Evolutionary conservation across 2,329 filamentous ascomycete genomes (phyloP).

Genomic region (Coniosporium tulheliwenetii): DNA sequence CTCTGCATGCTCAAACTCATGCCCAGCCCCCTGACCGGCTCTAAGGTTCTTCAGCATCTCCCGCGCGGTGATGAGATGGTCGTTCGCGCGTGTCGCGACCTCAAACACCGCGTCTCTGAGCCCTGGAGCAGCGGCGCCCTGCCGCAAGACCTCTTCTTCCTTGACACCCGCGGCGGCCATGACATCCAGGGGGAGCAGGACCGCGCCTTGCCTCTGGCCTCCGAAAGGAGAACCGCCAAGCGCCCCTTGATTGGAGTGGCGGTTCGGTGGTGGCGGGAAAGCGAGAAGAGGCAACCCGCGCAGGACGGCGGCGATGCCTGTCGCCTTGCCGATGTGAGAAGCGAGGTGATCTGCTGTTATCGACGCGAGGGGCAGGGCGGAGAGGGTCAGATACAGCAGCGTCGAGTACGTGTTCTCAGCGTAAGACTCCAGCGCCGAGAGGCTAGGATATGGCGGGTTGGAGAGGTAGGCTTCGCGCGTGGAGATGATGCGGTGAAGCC

Average conservation of each 20-base stretch:
- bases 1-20: constrained; percentile 79
- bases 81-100: constrained; percentile 85
- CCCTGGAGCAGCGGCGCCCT: constrained; percentile 62
- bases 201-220: constrained; percentile 37
- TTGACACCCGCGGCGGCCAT: constrained; percentile 70
- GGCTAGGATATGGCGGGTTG: constrained; percentile 62
- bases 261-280: constrained; percentile 48
- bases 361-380: constrained; percentile 62
- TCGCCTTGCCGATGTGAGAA: constrained; percentile 88
- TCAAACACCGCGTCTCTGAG: constrained; percentile 81
- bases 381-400: constrained; percentile 74
- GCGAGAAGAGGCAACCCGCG: constrained; percentile 80
- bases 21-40: constrained; percentile 57
- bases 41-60: constrained; percentile 78
- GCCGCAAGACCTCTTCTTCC: constrained; percentile 79
- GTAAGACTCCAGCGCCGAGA: constrained; percentile 69
- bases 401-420: constrained; percentile 92
- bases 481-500: constrained; percentile 56
- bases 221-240: constrained; percentile 21
- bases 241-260: constrained; percentile 35
- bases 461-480: constrained; percentile 71
- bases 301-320: constrained; percentile 74
- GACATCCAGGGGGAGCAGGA: constrained; percentile 74
- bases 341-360: constrained; percentile 84
- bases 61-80: constrained; percentile 84